A percentile compares a stretch with the other conserved stretches of the same genome.
phyloP scores from a whole-genome alignment of 805 yeast species.

The Yamadazyma paraphyllophila region DNA sequence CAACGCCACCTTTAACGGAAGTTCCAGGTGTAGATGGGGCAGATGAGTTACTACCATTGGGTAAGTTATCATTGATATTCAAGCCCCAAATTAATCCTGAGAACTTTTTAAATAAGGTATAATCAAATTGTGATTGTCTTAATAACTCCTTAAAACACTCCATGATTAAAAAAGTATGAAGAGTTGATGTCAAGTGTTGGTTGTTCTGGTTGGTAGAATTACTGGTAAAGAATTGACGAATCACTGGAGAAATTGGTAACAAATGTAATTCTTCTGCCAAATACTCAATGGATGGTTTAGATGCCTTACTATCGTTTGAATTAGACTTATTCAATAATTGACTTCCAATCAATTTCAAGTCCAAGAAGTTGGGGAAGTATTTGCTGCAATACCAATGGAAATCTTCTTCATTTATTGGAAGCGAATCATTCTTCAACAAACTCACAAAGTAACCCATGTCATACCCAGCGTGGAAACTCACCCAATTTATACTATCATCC shows the following conservation, averaged over 20 bases:
- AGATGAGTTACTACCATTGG: conserved; percentile 9
- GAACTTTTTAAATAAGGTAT: conserved; percentile 29
- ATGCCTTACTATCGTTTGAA: conserved; percentile 14
- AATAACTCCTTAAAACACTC: conserved; percentile 61
- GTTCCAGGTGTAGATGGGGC: conserved; percentile 26
- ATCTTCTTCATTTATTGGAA: conserved; percentile 80
- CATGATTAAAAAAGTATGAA: conserved; percentile 63
- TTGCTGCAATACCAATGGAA: conserved; percentile 67
- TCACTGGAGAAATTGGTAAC: conserved; percentile 56
- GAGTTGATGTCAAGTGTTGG: conserved; percentile 46
- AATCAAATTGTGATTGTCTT: conserved; percentile 25
- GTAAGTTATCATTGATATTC: conserved; percentile 18
- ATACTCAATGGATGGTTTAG: conserved; percentile 53
- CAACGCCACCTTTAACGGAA: conserved; percentile 20
- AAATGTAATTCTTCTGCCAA: conserved; percentile 67
- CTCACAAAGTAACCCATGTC: conserved; percentile 89
- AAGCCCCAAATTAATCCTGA: conserved; percentile 56
- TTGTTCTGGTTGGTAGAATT: conserved; percentile 23
- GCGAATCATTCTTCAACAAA: conserved; percentile 65
- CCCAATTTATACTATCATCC: conserved; percentile 74
- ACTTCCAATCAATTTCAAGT: conserved; percentile 59
- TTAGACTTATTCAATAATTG: conserved; percentile 26
- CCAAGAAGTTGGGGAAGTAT: conserved; percentile 81
- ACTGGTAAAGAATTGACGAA: conserved; percentile 38
- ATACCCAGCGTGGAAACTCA: conserved; percentile 90